Evolutionary conservation across 108 stramenopile genomes (phyloP).

Genomic region (Cyclotella sp.): DNA sequence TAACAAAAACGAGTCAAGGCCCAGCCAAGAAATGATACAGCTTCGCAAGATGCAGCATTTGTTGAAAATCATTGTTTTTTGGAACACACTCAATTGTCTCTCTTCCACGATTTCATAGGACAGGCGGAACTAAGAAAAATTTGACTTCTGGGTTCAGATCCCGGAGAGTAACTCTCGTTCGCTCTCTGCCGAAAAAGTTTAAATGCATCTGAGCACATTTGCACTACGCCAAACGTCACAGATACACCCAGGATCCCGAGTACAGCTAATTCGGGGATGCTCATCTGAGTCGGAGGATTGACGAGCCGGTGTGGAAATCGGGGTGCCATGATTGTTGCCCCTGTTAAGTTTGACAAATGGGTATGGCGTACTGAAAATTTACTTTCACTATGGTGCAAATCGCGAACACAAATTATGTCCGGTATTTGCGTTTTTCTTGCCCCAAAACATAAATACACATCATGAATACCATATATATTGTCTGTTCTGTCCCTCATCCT

Average conservation of each 20-base stretch:
- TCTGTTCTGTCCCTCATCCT: too few species aligned
- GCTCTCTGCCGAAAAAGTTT: conserved; percentile 5
- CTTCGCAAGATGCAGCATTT: too few species aligned
- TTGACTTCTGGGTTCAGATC: background rate
- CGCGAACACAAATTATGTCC: too few species aligned
- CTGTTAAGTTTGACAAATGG: too few species aligned
- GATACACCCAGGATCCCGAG: conserved; percentile 37
- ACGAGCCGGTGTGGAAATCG: conserved; percentile 35
- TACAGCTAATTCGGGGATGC: conserved; percentile 34
- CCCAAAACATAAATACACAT: too few species aligned
- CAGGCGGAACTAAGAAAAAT: conserved; percentile 6
- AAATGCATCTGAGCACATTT: conserved; percentile 34
- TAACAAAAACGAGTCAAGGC: background rate
- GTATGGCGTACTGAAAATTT: too few species aligned
- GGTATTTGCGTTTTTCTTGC: too few species aligned
- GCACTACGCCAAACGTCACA: conserved; percentile 28
- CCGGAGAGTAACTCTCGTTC: background rate
- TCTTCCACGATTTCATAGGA: conserved; percentile 35
- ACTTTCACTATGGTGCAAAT: too few species aligned
- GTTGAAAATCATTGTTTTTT: too few species aligned
- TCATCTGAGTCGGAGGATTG: conserved; percentile 43
- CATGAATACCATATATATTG: too few species aligned
- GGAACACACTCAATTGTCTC: background rate
- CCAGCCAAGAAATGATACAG: background rate
- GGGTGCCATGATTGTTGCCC: conserved; percentile 18